These are phyloP conservation scores for Panicum miliaceum DNA, from an alignment of 176 grass and related monocot species.

Conservation along the genomic window DNA sequence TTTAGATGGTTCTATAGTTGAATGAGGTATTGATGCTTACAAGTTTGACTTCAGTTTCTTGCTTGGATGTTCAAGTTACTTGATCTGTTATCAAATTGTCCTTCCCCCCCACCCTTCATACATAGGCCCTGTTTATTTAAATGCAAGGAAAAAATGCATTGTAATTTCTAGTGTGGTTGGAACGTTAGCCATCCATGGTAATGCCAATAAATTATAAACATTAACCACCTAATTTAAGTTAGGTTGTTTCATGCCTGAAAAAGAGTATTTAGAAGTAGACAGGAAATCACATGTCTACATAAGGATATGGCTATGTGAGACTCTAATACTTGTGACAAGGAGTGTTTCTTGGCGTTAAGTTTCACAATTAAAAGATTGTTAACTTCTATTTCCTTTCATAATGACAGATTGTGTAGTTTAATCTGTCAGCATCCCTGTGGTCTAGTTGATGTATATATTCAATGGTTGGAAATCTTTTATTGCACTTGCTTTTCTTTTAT, in stretches of 20 bases:
- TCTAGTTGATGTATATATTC: slow-evolving; percentile 11
- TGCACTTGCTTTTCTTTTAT: not conserved
- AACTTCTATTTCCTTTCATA: not conserved
- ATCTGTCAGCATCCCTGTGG: not conserved
- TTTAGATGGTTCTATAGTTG: not conserved
- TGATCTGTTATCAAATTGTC: slow-evolving; percentile 4
- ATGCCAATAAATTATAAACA: not conserved
- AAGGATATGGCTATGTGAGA: not conserved
- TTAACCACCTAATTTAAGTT: not conserved
- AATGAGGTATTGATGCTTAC: not conserved
- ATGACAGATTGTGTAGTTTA: not conserved
- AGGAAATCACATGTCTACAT: not conserved
- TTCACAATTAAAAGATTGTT: not conserved
- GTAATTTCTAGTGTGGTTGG: not conserved
- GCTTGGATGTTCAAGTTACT: not conserved
- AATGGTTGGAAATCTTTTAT: not conserved
- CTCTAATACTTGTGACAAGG: not conserved
- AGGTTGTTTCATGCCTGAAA: not conserved
- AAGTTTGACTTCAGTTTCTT: not conserved
- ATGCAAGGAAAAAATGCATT: not conserved
- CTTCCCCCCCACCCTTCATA: not conserved
- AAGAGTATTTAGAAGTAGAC: not conserved
- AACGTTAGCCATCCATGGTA: not conserved
- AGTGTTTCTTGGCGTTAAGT: not conserved
- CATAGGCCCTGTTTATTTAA: not conserved